Evolutionary conservation across 164 flowering plant species (phyloP), one percentile per base, ranked within the genome.

Genomic region (Taxillus chinensis): DNA sequence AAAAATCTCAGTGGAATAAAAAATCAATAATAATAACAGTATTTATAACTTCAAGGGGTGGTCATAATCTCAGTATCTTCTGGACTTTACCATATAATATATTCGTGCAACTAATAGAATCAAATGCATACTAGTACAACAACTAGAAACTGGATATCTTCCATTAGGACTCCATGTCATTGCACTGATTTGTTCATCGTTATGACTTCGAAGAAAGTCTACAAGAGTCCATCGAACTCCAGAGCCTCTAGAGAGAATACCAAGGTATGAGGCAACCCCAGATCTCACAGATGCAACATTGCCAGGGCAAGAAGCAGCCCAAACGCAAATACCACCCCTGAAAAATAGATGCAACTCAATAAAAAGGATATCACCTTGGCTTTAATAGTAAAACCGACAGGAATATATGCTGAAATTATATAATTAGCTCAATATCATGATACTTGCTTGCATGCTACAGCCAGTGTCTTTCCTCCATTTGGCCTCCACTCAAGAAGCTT

Each of bases 111-210:
- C 27, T 27, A 27, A 27, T 27, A 27, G 27, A 27, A 27, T 27
- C 12, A 48, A 48, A 48, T 48, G 51, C 51, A 48, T 11, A 7
- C 0, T 48, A 48, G 27, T 27, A 27, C 14, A 65, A 8, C 40
- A 56, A 60, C 69, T 45, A 46, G 54, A 15, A 48, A 56, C 13
- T 13, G 98, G 98, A 93, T 93, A 93, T 90, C 90, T 86, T 78
- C 99, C 99, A 83, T 79, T 75, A 37, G 97, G 97, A 74, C 97
- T 90, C 99, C 99, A 93, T 42, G 97, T 82, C 27, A 90, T 80
- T 40, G 95, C 85, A 73, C 69, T 90, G 53, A 93, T 77, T 70
- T 82, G 89, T 67, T 93, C 97, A 70, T 73, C 77, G 65, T 75
- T 67, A 12, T 62, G 68, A 73, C 82, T 78, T 63, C 69, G 86